These are phyloP conservation scores for Astrothelium macrocarpum DNA, from an alignment of 495 filamentous ascomycete genomes.

Conservation along the genomic window DNA sequence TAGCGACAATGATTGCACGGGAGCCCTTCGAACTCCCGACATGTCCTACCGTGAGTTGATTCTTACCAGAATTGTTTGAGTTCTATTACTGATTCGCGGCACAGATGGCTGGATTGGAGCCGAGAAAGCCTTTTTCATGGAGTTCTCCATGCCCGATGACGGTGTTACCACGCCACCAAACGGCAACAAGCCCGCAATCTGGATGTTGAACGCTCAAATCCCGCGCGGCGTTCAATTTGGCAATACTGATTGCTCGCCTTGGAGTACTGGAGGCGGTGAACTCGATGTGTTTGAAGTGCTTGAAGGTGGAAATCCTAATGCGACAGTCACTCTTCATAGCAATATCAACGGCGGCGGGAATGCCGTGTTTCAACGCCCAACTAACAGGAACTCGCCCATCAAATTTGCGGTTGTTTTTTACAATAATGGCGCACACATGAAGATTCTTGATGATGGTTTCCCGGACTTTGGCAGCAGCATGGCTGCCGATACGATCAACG, in stretches of 20 bases:
- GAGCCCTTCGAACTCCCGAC: neutral
- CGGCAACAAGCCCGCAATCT: constrained; percentile 54
- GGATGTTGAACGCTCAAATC: constrained; percentile 63
- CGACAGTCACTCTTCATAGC: constrained; percentile 54
- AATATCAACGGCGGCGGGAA: constrained; percentile 45
- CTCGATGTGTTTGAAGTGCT: constrained; percentile 64
- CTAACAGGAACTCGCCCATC: constrained; percentile 31
- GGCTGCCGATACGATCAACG: constrained; percentile 13
- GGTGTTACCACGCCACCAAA: constrained; percentile 34
- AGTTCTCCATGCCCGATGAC: constrained; percentile 59
- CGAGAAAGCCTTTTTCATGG: constrained; percentile 54
- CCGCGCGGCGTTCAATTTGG: constrained; percentile 57
- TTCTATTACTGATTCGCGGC: neutral
- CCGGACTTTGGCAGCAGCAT: constrained; percentile 23
- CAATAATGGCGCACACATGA: constrained; percentile 35
- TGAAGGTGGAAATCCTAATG: constrained; percentile 34
- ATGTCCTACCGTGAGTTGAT: constrained; percentile 49
- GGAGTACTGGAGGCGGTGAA: constrained; percentile 59
- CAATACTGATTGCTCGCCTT: constrained; percentile 52
- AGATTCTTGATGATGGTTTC: constrained; percentile 30
- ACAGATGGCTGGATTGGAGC: constrained; percentile 56
- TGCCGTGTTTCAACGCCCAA: constrained; percentile 56
- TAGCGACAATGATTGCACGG: constrained; percentile 37
- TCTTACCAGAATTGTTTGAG: neutral
- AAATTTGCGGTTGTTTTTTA: constrained; percentile 54